A percentile compares a stretch with the other conserved stretches of the same genome.
These are phyloP conservation scores for Tuber magnatum DNA, from an alignment of 495 filamentous ascomycete genomes.

Conservation along the genomic window DNA sequence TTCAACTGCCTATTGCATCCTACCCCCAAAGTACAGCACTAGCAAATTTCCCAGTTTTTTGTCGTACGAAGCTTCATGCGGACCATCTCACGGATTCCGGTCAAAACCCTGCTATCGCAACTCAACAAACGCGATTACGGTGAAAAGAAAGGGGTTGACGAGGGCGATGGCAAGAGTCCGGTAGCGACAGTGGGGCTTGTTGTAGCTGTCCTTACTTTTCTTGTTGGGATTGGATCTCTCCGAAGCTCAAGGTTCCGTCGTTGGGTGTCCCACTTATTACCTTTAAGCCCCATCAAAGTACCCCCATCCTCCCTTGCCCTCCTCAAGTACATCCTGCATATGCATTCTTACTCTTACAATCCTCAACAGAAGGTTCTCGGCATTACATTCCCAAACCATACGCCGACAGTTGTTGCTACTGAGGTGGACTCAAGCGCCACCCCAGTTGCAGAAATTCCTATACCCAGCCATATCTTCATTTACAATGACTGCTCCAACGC, in stretches of 20 bases:
- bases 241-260: background rate
- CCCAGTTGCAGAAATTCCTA: background rate
- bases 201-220: background rate
- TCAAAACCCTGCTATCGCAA: background rate
- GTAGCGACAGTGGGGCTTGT: background rate
- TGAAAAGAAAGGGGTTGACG: background rate
- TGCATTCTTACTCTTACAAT: background rate
- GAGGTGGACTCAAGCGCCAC: background rate
- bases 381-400: background rate
- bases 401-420: background rate
- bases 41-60: too few species aligned
- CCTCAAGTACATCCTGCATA: background rate
- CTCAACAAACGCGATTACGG: background rate
- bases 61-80: background rate
- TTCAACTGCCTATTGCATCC: too few species aligned
- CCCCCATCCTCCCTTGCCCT: too few species aligned
- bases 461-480: background rate
- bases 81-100: background rate
- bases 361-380: background rate
- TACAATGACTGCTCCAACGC: background rate
- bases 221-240: background rate
- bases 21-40: too few species aligned
- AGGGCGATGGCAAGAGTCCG: background rate
- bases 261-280: background rate
- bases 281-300: background rate